Base-by-base conservation (phyloP, 2,329 filamentous ascomycete genomes). In the Dactylonectria macrodidyma region DNA sequence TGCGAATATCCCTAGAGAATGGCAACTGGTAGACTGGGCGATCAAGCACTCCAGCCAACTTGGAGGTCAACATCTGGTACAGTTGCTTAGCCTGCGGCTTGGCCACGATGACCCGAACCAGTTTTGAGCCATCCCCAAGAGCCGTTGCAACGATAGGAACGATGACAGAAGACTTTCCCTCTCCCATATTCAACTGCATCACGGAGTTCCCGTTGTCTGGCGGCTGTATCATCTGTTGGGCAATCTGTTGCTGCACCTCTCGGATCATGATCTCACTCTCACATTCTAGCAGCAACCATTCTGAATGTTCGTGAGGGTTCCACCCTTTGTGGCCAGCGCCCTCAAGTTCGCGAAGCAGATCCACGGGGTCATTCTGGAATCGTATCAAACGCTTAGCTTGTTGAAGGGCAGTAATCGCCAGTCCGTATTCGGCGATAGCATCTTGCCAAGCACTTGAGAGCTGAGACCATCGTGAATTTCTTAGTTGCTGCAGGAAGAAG, bases 111-210 rank as follows among this genome's bases (percentile, higher is more conserved):
- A 93, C 84, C 3, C 90, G 81, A 0, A 88, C 86, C 0, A 93
- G 79, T 4, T 78, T 82, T 0, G 77, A 73, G 0, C 82, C 80
- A 54, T 92, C 81, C 0, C 88, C 87, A 0, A 92, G 76, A 0
- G 82, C 78, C 0, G 86, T 79, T 0, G 87, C 87, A 0, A 91
- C 86, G 41, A 92, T 90, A 0, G 91, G 91, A 0, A 91, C 84
- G 56, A 95, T 93, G 1, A 93, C 88, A 0, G 91, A 91, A 0
- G 89, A 90, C 69, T 93, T 93, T 0, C 91, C 91, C 73, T 92
- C 87, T 0, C 91, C 91, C 91, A 93, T 93, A 69, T 92, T 92
- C 2, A 93, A 77, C 72, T 93, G 90, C 81, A 92, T 86, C 0
- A 90, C 85, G 0, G 84, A 77, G 70, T 90, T 92, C 0, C 75